phyloP scores from a whole-genome alignment of 2,329 filamentous ascomycete genomes.

The Fusarium pseudoanthophilum region DNA sequence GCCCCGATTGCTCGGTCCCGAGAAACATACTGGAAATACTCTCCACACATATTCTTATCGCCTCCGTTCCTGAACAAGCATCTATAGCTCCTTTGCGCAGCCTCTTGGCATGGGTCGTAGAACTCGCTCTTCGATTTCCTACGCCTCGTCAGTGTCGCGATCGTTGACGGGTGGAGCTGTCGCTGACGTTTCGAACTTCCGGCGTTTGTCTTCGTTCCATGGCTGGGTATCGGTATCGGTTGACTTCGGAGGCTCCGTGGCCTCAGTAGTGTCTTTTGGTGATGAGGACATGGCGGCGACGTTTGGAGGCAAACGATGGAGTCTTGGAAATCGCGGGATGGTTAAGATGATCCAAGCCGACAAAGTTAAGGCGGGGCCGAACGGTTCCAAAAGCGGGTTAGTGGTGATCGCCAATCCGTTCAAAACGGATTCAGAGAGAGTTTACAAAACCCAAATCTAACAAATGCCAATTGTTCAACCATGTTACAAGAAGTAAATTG shows the following conservation, averaged over 20 bases:
- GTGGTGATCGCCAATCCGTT: background rate
- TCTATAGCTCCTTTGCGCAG: conserved; percentile 83
- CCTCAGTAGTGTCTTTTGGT: conserved; percentile 30
- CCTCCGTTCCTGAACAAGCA: conserved; percentile 90
- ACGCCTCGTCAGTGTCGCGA: conserved; percentile 15
- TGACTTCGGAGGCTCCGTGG: conserved; percentile 26
- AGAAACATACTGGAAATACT: conserved; percentile 88
- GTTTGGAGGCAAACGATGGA: background rate
- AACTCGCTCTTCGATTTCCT: conserved; percentile 92
- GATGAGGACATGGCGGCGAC: conserved; percentile 35
- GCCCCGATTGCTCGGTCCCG: background rate
- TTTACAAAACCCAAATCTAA: background rate
- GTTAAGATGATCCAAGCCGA: conserved; percentile 1
- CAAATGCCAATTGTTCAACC: background rate
- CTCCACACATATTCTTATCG: conserved; percentile 87
- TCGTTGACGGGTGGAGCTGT: background rate
- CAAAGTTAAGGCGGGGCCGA: conserved; percentile 18
- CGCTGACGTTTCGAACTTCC: conserved; percentile 72
- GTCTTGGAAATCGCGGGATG: conserved; percentile 1
- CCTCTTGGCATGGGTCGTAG: conserved; percentile 95
- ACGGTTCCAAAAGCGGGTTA: background rate
- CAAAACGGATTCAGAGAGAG: background rate
- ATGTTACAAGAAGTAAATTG: background rate
- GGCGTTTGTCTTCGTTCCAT: conserved; percentile 69
- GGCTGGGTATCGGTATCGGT: conserved; percentile 49